Base-by-base conservation (phyloP, 129 eudicot species). In the Chrysanthemum makinoi region DNA sequence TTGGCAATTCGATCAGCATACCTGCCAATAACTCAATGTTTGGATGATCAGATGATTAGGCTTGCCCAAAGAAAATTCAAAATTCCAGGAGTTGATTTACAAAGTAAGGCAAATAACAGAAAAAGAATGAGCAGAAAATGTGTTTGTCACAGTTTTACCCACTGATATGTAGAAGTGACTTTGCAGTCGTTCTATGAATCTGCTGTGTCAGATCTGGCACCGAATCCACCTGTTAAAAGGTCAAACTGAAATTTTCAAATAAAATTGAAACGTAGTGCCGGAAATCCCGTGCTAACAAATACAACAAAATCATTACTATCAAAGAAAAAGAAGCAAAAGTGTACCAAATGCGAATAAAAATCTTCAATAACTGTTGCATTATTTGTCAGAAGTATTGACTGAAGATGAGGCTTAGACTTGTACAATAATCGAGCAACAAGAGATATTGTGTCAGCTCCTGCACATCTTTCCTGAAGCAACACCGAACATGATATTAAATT, bases 381-480 rank as follows among this genome's bases (percentile, higher is more conserved):
- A 43, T 80, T 87, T 52, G 75, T 88, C 72, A 82, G 73, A 77
- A 90, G 91, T 87, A 79, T 83, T 12, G 89, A 88, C 55, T 90
- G 99, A 75, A 95, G 91, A 90, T 95, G 97, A 73, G 94, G 70
- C 65, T 84, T 95, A 22, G 97, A 87, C 83, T 87, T 90, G 76
- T 84, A 89, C 81, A 95, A 78, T 57, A 90, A 77, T 56, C 81
- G 94, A 80, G 99, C 95, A 82, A 95, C 96, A 83, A 87, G 83
- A 80, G 89, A 80, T 65, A 95, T 81, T 44, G 94, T 88, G 76
- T 95, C 99, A 67, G 95, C 97, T 78, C 89, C 95, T 78, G 93
- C 84, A 79, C 99, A 95, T 80, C 97, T 87, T 79, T 95, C 99
- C 99, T 95, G 94, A 84, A 83, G 79, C 75, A 84, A 71, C 75